phyloP scores from a whole-genome alignment of 2,329 filamentous ascomycete species.

The Sporothrix inflata region DNA sequence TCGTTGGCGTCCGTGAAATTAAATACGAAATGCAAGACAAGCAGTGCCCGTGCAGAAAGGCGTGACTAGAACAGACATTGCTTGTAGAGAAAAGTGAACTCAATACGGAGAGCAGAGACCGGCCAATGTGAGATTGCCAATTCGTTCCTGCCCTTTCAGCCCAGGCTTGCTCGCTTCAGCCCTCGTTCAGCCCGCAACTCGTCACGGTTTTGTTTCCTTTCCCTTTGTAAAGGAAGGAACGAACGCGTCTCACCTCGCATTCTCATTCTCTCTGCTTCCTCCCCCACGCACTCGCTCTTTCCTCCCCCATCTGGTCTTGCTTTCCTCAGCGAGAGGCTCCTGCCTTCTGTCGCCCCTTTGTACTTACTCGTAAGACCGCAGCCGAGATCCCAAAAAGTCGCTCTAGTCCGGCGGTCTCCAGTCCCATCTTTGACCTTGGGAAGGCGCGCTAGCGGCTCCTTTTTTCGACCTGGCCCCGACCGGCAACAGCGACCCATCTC shows the following conservation, averaged over 20 bases:
- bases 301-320: neutral
- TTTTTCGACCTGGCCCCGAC: constrained; percentile 16
- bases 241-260: neutral
- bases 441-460: constrained; percentile 27
- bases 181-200: neutral
- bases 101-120: neutral
- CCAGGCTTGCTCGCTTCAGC: too few species aligned
- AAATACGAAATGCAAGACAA: constrained; percentile 1
- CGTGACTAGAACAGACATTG: neutral
- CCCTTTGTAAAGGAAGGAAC: neutral
- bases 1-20: neutral
- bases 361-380: constrained; percentile 20
- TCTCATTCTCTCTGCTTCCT: neutral
- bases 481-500: neutral
- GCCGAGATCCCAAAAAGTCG: constrained; percentile 20
- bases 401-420: constrained; percentile 12
- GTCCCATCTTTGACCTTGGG: constrained; percentile 6
- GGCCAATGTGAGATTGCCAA: constrained; percentile 16
- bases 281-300: neutral
- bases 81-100: neutral
- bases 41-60: neutral
- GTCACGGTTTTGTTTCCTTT: neutral
- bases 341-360: constrained; percentile 14
- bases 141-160: neutral
- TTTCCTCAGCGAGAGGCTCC: neutral